These are phyloP conservation scores for Grosmannia penicillata DNA, from an alignment of 2,329 filamentous ascomycete genomes.

Conservation along the genomic window DNA sequence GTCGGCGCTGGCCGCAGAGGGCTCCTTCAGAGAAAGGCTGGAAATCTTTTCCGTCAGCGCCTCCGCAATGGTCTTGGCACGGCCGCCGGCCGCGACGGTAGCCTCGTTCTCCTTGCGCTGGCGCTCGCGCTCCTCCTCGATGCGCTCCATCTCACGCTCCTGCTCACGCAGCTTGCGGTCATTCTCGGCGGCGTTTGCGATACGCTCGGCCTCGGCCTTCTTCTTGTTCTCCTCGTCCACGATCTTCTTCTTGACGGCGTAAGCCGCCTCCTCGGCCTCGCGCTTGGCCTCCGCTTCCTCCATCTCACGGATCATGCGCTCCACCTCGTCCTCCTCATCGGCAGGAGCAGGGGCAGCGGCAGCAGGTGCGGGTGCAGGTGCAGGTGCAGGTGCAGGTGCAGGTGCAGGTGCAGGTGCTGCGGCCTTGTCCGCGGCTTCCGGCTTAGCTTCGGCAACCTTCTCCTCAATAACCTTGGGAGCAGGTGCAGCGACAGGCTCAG, in stretches of 20 bases:
- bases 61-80: slow-evolving; percentile 35
- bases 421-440: neutral
- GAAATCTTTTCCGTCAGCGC: slow-evolving; percentile 27
- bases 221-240: slow-evolving; percentile 7
- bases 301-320: slow-evolving; percentile 14
- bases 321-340: slow-evolving; percentile 23
- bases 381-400: neutral
- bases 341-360: neutral
- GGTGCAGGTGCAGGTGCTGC: slow-evolving; percentile 10
- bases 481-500: neutral
- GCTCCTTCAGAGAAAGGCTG: slow-evolving; percentile 24
- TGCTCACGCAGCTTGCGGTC: slow-evolving; percentile 51
- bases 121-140: slow-evolving; percentile 56
- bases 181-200: slow-evolving; percentile 8
- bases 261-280: slow-evolving; percentile 10
- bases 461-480: neutral
- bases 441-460: neutral
- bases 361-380: slow-evolving; percentile 12
- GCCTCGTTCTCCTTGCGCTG: slow-evolving; percentile 36
- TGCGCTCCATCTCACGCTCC: slow-evolving; percentile 56
- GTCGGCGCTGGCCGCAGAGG: slow-evolving; percentile 19
- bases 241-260: slow-evolving; percentile 8
- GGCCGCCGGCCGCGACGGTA: slow-evolving; percentile 21
- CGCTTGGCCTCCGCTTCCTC: slow-evolving; percentile 11
- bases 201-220: slow-evolving; percentile 8